Evolutionary conservation across 768 basidiomycete genomes (phyloP), one percentile per base, ranked within the genome.

Genomic region (Termitomyces sp.): DNA sequence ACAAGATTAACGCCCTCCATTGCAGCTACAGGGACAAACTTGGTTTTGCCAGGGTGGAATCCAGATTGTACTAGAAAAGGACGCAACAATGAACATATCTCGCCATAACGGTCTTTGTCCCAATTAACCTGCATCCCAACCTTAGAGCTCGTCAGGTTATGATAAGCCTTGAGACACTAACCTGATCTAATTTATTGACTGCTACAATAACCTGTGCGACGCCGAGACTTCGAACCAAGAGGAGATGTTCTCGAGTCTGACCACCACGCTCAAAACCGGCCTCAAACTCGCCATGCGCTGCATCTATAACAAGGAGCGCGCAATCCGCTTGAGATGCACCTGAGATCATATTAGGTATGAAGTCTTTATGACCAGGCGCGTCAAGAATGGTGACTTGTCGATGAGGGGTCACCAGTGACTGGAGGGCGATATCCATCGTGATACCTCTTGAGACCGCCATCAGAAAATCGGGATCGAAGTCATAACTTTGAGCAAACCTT

Each of bases 331-430:
- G 97, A 2, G 95, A 87, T 7, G 97, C 96, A 1, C 97, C 97
- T 0, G 95, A 98, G 54, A 99, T 99, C 96, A 98, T 98, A 69
- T 98, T 98, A 1, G 97, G 97, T 62, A 99, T 90, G 66, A 98
- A 98, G 68, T 99, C 97, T 63, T 87, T 89, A 73, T 99, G 97
- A 0, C 97, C 97, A 0, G 97, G 97, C 0, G 96, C 96, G 66
- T 99, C 97, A 33, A 99, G 82, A n/a, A 99, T 84, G 1, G 94
- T 97, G 63, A 98, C 86, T 62, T 86, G 82, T 52, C 90, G 82
- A 62, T 88, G 81, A 0, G 84, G 75, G 0, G 95, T 98, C 6
- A 80, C 70, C 59, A 93, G 77, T 46, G 86, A 84, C 66, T 95
- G 89, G 54, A 88, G 79, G 2, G 95, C 95, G 57, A 99, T 90